Evolutionary conservation across 108 stramenopile species (phyloP), one percentile per base, ranked within the genome.

Genomic region (Cyclotella baltica): DNA sequence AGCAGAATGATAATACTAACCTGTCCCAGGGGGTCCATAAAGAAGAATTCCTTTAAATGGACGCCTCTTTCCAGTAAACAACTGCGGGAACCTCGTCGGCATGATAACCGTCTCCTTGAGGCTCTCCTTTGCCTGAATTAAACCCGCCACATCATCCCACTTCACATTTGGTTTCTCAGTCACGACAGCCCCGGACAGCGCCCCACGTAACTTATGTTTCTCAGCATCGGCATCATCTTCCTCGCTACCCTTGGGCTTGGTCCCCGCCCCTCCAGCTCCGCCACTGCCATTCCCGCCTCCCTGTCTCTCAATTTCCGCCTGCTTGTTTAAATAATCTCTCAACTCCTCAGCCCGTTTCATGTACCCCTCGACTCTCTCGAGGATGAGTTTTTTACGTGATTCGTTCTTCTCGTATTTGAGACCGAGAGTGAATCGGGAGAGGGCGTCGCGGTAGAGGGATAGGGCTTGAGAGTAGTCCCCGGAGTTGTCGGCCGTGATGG

Each of bases 261-360:
- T 85, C 20, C 80, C 89, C 31, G 83, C 85, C 27, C 88, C 89
- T 25, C 78, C 86, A 10, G 62, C 73, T 19, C 71, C 83, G 1
- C 85, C 78, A 3, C 84, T 78, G 9, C 78, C 64, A 10, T 83
- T 68, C 20, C 71, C 85, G 1, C 85, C 78, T 2, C 84, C 83
- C 1, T 72, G 62, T 13, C 84, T 81, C 37, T 88, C 89, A 28
- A 92, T 62, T 81, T 95, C 92, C 30, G 83, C 81, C 77, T 94
- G 90, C 62, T 92, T 89, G 40, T 88, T 83, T 38, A 96, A 35
- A 73, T 92, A 85, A 61, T 96, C 92, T 31, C 96, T 87, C 37
- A 99, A 84, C 63, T 97, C 97, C 84, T 99, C 99, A 2, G 99
- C 99, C 27, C 99, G 94, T 57, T 97, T 96, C 98, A 99, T 97